Base-by-base conservation (phyloP, 768 basidiomycete species). In the Russula sp. region DNA sequence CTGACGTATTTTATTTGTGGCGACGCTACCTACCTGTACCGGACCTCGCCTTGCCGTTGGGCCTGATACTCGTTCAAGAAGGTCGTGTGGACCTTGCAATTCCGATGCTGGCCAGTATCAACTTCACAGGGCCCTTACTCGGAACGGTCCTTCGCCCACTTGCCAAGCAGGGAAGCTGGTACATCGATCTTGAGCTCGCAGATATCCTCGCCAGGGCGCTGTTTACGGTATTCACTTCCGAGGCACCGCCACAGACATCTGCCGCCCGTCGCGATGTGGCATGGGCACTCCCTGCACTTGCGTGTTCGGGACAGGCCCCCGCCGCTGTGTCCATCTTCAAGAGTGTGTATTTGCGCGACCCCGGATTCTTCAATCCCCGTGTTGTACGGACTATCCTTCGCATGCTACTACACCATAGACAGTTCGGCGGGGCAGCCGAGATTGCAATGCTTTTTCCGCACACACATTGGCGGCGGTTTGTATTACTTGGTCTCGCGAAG, bases 241-340 rank as follows among this genome's bases (percentile, higher is more conserved):
- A 66, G 4, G 65, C 66, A 18, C 79, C 79, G 0, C 69, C 74
- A 0, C 65, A 70, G 62, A 79, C 79, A 57, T 77, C 78, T 65
- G 1, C 51, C 25, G 39, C 58, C 10, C 78, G 77, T 52, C 67
- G 70, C 36, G 64, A 69, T n/a, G 68, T 85, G 38, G 77, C 80
- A 11, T 79, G 76, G 63, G 59, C 47, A 14, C 39, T 66, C n/a
- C 54, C 65, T 2, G 74, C 81, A 32, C 70, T 83, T 52, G 52
- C 59, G 68, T 68, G 34, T 69, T 77, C 58, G 67, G 73, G 70
- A 11, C 73, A 77, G 47, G 71, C 78, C 9, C 64, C 67, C 0
- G 67, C 71, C 22, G 74, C 78, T 9, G 65, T 80, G 1, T 63
- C 71, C 45, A 65, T 83, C 29, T 70, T 84, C 45, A 70, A 77